Evolutionary conservation across 495 filamentous ascomycete species (phyloP).

Genomic region (Entonaema liquescens): DNA sequence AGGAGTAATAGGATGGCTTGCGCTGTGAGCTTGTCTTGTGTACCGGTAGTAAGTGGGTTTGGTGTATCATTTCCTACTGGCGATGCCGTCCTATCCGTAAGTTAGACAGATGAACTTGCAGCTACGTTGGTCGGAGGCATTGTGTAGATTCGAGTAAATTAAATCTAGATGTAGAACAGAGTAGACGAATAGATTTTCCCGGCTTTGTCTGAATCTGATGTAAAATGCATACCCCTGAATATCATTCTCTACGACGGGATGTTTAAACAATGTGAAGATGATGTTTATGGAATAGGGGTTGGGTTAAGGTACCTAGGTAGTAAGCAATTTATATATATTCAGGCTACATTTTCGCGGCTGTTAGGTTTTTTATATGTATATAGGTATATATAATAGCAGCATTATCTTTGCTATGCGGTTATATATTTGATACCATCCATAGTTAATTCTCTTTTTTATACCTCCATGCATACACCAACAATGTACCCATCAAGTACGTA

Average conservation of each 20-base stretch:
- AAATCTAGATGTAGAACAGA: not conserved
- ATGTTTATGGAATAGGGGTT: not conserved
- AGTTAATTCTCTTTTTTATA: not conserved
- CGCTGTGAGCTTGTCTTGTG: slow-evolving; percentile 3
- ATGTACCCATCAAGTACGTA: not conserved
- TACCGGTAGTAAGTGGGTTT: not conserved
- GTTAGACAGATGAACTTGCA: not conserved
- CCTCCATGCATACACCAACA: not conserved
- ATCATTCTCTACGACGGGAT: not conserved
- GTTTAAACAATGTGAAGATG: not conserved
- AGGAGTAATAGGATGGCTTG: slow-evolving; percentile 6
- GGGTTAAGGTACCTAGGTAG: not conserved
- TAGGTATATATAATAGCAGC: not conserved
- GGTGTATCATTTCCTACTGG: not conserved
- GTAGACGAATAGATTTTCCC: not conserved
- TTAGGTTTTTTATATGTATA: not conserved
- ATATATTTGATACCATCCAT: not conserved
- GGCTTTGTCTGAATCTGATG: not conserved
- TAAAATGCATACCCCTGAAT: not conserved
- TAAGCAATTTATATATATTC: slow-evolving; percentile 11
- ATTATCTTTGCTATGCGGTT: not conserved
- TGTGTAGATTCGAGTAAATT: not conserved
- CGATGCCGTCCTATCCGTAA: not conserved
- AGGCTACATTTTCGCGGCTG: slow-evolving; percentile 17
- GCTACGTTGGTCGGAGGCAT: not conserved